Evolutionary conservation across 768 basidiomycete species (phyloP).

Genomic region (Lactarius psammicola): DNA sequence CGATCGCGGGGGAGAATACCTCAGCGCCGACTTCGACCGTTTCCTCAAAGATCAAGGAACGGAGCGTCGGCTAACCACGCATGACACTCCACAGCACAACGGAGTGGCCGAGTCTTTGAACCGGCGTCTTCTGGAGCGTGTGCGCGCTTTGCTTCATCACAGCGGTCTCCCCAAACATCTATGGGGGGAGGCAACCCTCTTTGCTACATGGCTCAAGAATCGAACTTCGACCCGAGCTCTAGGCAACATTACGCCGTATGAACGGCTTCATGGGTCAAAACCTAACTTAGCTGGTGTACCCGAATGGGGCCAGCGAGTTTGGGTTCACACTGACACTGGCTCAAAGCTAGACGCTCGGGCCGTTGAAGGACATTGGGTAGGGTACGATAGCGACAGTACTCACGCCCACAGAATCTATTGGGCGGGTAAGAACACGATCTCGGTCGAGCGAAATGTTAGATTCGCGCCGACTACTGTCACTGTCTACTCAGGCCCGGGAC

Average conservation of each 20-base stretch:
- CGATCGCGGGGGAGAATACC: neutral
- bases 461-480: neutral
- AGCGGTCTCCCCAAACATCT: conserved; percentile 29
- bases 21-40: too few relatives aligned
- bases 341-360: conserved; percentile 27
- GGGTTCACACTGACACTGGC: conserved; percentile 13
- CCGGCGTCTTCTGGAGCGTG: neutral
- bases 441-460: conserved; percentile 35
- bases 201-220: conserved; percentile 26
- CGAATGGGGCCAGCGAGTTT: conserved; percentile 22
- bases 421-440: conserved; percentile 32
- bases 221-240: conserved; percentile 26
- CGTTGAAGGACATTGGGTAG: conserved; percentile 35
- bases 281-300: conserved; percentile 31
- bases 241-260: conserved; percentile 32
- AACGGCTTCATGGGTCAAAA: conserved; percentile 29
- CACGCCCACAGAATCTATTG: conserved; percentile 39
- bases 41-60: neutral
- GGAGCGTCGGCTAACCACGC: neutral
- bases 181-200: conserved; percentile 33
- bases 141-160: neutral
- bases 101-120: conserved; percentile 8
- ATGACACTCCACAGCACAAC: conserved; percentile 4
- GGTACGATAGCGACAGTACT: conserved; percentile 37
- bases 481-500: too few relatives aligned